Evolutionary conservation across 225 moss, liverwort and hornwort genomes (phyloP), one percentile per base, ranked within the genome.

Genomic region (Marchantia paleacea): DNA sequence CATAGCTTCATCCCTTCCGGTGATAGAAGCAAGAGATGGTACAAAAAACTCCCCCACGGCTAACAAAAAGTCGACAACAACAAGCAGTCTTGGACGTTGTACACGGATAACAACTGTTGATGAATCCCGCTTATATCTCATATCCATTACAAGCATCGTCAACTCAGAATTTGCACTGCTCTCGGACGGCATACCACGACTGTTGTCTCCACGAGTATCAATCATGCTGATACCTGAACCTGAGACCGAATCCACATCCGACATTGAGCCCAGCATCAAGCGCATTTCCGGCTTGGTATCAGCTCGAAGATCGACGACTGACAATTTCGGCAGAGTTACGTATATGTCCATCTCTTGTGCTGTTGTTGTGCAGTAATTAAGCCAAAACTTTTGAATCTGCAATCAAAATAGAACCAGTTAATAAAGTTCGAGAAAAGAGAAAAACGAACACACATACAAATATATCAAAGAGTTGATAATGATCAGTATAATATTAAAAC

Each of bases 261-360:
- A 90, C 95, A 97, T 90, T 72, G 95, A 97, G 26, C 97, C 97
- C 79, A 97, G 72, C 97, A 95, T 97, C 85, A 97, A 80, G 48
- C 97, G 92, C 95, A 97, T 95, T 73, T 97, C 97, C 75, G 97
- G 93, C 82, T 90, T 93, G 66, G 97, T 97, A 75, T 95, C 97
- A 74, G 88, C 83, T 71, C 97, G 91, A 77, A 95, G 92, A 88
- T 97, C 97, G 72, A 97, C 80, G 62, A 97, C 92, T 52, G 97
- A 97, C 15, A 97, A 64, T 85, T 91, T 97, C 48, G 95, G 93
- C 73, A 95, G 60, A 55, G 92, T 92, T 49, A 95, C 86, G 81
- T 95, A 91, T 22, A 92, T 78, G 80, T 93, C 94, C 95, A 95
- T 93, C 47, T 90, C 95, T 63, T 82, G 88, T 6, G 90, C 82